phyloP scores from a whole-genome alignment of 2,329 filamentous ascomycete species.

The Fusarium xylarioides region DNA sequence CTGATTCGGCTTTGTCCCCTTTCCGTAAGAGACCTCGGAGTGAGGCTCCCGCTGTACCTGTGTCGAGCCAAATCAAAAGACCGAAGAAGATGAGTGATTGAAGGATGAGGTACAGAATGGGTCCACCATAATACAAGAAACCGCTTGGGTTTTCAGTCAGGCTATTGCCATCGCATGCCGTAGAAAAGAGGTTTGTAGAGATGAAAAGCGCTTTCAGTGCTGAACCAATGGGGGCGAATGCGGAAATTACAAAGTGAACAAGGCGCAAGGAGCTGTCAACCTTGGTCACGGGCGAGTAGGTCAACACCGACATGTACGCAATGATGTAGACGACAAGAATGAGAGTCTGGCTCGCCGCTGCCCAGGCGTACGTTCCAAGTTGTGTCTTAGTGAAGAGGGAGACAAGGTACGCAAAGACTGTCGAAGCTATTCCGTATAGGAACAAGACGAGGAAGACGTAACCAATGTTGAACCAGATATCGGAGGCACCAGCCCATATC shows the following conservation, averaged over 20 bases:
- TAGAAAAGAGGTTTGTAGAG: conserved; percentile 83
- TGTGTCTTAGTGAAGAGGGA: conserved; percentile 83
- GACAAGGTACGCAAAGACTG: conserved; percentile 79
- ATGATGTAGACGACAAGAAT: conserved; percentile 78
- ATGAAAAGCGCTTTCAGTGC: conserved; percentile 79
- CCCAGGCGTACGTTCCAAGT: conserved; percentile 84
- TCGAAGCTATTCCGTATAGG: conserved; percentile 82
- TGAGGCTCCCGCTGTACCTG: conserved; percentile 70
- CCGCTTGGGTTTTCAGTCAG: conserved; percentile 74
- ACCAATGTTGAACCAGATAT: conserved; percentile 79
- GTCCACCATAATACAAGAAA: conserved; percentile 80
- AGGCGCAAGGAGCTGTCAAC: conserved; percentile 74
- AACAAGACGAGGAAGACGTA: conserved; percentile 85
- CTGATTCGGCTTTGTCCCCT: conserved; percentile 40
- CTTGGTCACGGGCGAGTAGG: conserved; percentile 74
- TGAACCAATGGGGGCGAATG: conserved; percentile 80
- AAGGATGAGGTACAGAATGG: conserved; percentile 82
- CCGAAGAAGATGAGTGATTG: conserved; percentile 77
- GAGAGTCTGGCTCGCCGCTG: conserved; percentile 78
- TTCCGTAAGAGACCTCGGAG: conserved; percentile 54
- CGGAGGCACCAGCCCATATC: conserved; percentile 72
- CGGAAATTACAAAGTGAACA: conserved; percentile 78
- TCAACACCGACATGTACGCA: conserved; percentile 75
- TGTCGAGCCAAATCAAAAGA: conserved; percentile 82
- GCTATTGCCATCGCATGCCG: conserved; percentile 73